phyloP scores from a whole-genome alignment of 2,329 filamentous ascomycete species.

The Stromatinia cepivora region DNA sequence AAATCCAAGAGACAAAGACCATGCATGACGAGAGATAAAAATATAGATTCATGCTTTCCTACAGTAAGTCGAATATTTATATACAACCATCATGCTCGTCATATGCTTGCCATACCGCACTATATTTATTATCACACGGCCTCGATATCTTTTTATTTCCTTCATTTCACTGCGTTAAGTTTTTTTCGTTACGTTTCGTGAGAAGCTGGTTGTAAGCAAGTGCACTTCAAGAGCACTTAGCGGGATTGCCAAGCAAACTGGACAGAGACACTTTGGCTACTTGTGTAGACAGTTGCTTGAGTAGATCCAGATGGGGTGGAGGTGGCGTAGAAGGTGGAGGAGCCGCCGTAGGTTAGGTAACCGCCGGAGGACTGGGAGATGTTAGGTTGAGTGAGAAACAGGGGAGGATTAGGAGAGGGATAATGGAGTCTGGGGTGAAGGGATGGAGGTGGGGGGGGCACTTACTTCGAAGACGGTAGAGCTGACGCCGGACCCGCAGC shows the following conservation, averaged over 20 bases:
- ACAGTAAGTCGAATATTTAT: background rate
- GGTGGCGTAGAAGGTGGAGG: slow-evolving; percentile 40
- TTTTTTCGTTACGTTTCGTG: background rate
- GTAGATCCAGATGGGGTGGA: slow-evolving; percentile 39
- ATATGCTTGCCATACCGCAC: background rate
- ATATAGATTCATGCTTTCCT: background rate
- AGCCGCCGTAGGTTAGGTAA: slow-evolving; percentile 36
- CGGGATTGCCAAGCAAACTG: slow-evolving; percentile 37
- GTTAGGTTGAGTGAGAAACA: background rate
- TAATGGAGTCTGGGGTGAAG: background rate
- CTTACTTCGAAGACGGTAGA: slow-evolving; percentile 43
- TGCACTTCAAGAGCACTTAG: slow-evolving; percentile 21
- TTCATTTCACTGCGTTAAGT: background rate
- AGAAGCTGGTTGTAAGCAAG: background rate
- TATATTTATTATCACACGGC: background rate
- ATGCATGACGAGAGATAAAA: background rate
- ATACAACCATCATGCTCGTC: background rate
- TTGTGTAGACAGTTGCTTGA: slow-evolving; percentile 40
- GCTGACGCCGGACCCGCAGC: slow-evolving; percentile 53
- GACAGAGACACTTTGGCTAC: slow-evolving; percentile 36
- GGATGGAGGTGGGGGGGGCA: slow-evolving; percentile 8
- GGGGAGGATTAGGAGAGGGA: background rate
- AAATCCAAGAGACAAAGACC: no score
- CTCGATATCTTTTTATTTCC: background rate
- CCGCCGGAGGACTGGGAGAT: slow-evolving; percentile 24